Base-by-base conservation (phyloP, 768 basidiomycete genomes). In the Hericium rajendrae region DNA sequence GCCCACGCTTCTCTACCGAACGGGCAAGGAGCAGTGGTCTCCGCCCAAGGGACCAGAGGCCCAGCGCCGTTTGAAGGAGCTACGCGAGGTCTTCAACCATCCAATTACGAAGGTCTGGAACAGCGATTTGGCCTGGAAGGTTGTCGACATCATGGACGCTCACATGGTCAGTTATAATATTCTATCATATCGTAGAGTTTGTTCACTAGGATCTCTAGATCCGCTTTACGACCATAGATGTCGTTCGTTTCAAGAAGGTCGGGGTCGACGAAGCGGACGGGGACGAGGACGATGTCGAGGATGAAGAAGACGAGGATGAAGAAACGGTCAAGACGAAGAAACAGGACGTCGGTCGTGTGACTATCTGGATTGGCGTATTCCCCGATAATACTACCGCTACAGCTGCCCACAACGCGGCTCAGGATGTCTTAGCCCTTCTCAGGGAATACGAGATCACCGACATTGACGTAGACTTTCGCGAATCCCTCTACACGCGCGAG, bases 341-440 rank as follows among this genome's bases (percentile, higher is more conserved):
- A 40, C 39, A 8, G 16, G 39, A 40, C 39, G 16, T 40, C 39
- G 39, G 39, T 40, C 39, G 18, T 20, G 63, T 71, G 28, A 72
- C 72, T 9, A 70, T 75, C 54, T 76, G 75, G 75, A 62, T 76
- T n/a, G 74, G 74, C 5, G 72, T 75, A 43, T 50, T 62, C 51
- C 69, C 70, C 28, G 68, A 70, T 13, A 64, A 64, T 58, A 64
- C 64, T 67, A n/a, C n/a, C n/a, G n/a, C n/a, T n/a, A n/a, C n/a
- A n/a, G n/a, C n/a, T n/a, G n/a, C n/a, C n/a, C 61, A 54, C 65
- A 54, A 68, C 38, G 66, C 69, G 6, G 53, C 73, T 51, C 59
- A 65, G 22, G 67, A 67, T 51, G 69, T 72, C 64, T 68, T 68
- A 53, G 59, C 49, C 22, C 64, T 72, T 57, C 73, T 76, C 63